Evolutionary conservation across 2,329 filamentous ascomycete genomes (phyloP), one percentile per base, ranked within the genome.

Genomic region (Neobulgaria alba): DNA sequence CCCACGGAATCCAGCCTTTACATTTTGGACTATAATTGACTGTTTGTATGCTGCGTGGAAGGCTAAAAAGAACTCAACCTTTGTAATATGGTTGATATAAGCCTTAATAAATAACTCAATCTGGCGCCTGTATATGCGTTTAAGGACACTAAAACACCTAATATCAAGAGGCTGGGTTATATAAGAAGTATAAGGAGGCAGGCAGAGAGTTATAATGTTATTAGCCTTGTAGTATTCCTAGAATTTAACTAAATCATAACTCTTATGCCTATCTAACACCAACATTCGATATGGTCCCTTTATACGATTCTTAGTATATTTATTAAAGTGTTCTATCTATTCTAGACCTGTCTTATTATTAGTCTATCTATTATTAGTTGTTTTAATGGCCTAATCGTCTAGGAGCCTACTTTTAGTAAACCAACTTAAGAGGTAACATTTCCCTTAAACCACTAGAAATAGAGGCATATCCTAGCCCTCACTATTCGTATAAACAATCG

Each of bases 141-240:
- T 65, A 12, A 65, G 50, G 15, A 55, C 50, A 36, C 52, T 43
- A 51, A 66, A n/a, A n/a, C n/a, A n/a, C n/a, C n/a, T n/a, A n/a
- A n/a, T n/a, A n/a, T n/a, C n/a, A n/a, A n/a, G n/a, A 67, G 59
- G 62, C 50, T 68, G 55, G 15, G 63, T 56, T 12, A 63, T 37
- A 52, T 66, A 51, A 41, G 58, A 66, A 39, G 65, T 46, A 63
- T 49, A 29, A 18, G 43, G 26, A 42, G 39, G 44, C 34, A 47
- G n/a, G n/a, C n/a, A n/a, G n/a, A n/a, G n/a, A n/a, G n/a, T n/a
- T n/a, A n/a, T n/a, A n/a, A n/a, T n/a, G 20, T 63, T 60, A 36
- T 63, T 44, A 12, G 57, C 41, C 38, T 42, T 55, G 45, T 48
- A 67, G 45, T 55, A 59, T 19, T 57, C 29, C 30, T 64, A 39